Percentiles rank a stretch among this genome's conserved stretches.
These are phyloP conservation scores for Byssothecium circinans DNA, from an alignment of 2,329 filamentous ascomycete genomes.

Conservation along the genomic window DNA sequence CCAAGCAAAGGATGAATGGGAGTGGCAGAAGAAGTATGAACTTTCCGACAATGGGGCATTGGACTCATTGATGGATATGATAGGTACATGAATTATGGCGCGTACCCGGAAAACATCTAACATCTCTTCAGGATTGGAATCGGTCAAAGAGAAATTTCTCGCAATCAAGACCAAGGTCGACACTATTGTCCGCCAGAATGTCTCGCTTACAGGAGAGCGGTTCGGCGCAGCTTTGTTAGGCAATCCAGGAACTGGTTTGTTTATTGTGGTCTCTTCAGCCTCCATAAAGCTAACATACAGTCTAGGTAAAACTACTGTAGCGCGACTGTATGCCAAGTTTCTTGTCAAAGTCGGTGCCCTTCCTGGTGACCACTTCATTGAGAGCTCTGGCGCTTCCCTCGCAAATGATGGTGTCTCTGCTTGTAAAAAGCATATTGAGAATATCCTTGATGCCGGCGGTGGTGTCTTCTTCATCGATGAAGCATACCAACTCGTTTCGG, in stretches of 20 bases:
- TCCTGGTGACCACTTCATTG: conserved; percentile 61
- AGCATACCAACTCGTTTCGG: conserved; percentile 70
- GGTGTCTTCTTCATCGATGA: conserved; percentile 79
- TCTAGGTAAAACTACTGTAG: conserved; percentile 72
- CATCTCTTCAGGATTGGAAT: conserved; percentile 54
- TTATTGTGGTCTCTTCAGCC: not conserved
- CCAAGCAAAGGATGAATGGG: conserved; percentile 58
- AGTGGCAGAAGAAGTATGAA: conserved; percentile 59
- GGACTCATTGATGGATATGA: conserved; percentile 69
- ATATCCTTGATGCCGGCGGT: conserved; percentile 60
- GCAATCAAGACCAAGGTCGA: conserved; percentile 66
- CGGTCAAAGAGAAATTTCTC: conserved; percentile 67
- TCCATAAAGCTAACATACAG: not conserved
- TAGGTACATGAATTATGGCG: conserved; percentile 49
- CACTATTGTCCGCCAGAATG: conserved; percentile 58
- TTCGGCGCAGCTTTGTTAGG: conserved; percentile 67
- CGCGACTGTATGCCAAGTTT: conserved; percentile 68
- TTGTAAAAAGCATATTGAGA: conserved; percentile 60
- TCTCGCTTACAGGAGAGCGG: conserved; percentile 60
- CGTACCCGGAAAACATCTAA: not conserved
- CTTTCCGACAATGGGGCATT: conserved; percentile 56
- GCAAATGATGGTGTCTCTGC: conserved; percentile 63
- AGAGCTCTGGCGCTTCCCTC: conserved; percentile 69
- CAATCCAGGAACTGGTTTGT: conserved; percentile 72
- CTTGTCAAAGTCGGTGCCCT: conserved; percentile 64